Evolutionary conservation across 106 monocot genomes (phyloP), one percentile per base, ranked within the genome.

Genomic region (Alisma plantagoaquatica): DNA sequence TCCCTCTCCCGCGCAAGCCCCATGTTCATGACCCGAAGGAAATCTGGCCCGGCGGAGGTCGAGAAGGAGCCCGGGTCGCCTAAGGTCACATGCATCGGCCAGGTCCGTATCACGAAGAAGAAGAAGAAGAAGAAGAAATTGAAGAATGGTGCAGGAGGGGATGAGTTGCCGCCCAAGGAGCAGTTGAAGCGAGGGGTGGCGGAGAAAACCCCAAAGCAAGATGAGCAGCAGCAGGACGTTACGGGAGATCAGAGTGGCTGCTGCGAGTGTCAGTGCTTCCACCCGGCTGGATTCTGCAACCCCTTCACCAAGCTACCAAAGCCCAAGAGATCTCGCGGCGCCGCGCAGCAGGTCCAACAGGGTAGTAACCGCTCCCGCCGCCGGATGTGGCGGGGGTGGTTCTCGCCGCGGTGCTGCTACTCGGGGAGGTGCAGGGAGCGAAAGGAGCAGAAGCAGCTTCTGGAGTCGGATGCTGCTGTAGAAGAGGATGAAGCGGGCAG

Each of bases 71-170:
- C 92, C 9, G 71, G 82, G 1, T 93, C 86, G 27, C 92, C 92
- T 23, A 86, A 83, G 51, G 92, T 93, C 68, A 83, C 92, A 33
- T 93, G 92, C 69, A 93, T 93, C 47, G 92, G 92, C 47, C 92
- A 93, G 59, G 92, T 93, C 11, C 59, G 82, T 17, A 77, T 87
- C 46, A 49, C 54, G 21, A 84, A 74, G 62, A 52, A 29, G 23
- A 50, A 21, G 20, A 48, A 52, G 5, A 38, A 33, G 23, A 24
- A 22, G 57, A 18, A 46, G 23, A 28, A 32, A 27, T 31, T n/a
- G 51, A 53, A 41, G 46, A 7, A 15, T 11, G 32, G 9, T 30
- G 14, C 38, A 18, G 38, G 53, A 20, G 12, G 21, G n/a, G 31
- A 35, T 15, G 4, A 15, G 1, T 0, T 5, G 3, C 38, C 21